Percentiles rank a stretch among this genome's conserved stretches.
These are phyloP conservation scores for Daldinia concentrica DNA, from an alignment of 495 filamentous ascomycete genomes.

Conservation along the genomic window DNA sequence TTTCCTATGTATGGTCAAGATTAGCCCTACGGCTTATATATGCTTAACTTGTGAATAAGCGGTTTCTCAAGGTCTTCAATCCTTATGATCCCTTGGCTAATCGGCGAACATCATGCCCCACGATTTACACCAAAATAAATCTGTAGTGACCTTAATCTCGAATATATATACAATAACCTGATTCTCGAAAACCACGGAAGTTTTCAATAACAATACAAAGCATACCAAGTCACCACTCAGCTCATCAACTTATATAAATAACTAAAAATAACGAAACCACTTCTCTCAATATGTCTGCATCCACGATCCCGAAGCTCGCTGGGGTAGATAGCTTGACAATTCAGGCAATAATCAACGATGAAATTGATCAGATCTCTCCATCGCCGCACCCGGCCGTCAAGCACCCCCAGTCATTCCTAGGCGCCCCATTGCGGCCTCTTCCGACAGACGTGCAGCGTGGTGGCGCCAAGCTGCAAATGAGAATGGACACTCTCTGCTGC, in stretches of 20 bases:
- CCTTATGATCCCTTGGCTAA: background rate
- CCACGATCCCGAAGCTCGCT: constrained; percentile 11
- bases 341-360: constrained; percentile 50
- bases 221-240: background rate
- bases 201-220: background rate
- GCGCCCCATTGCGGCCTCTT: constrained; percentile 48
- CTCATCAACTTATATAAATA: background rate
- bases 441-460: constrained; percentile 43
- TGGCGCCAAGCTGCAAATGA: constrained; percentile 56
- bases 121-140: background rate
- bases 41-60: background rate
- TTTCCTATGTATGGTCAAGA: background rate
- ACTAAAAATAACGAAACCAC: background rate
- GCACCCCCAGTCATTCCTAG: constrained; percentile 54
- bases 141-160: background rate
- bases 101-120: constrained; percentile 19
- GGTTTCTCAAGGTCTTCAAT: background rate
- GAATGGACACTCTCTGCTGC: constrained; percentile 68
- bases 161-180: constrained; percentile 16
- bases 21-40: background rate
- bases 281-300: background rate
- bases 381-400: constrained; percentile 60
- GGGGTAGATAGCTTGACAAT: constrained; percentile 38
- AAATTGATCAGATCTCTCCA: constrained; percentile 66
- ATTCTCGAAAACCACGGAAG: background rate